These are phyloP conservation scores for Fusarium poae DNA, from an alignment of 2,329 filamentous ascomycete species.

Conservation along the genomic window DNA sequence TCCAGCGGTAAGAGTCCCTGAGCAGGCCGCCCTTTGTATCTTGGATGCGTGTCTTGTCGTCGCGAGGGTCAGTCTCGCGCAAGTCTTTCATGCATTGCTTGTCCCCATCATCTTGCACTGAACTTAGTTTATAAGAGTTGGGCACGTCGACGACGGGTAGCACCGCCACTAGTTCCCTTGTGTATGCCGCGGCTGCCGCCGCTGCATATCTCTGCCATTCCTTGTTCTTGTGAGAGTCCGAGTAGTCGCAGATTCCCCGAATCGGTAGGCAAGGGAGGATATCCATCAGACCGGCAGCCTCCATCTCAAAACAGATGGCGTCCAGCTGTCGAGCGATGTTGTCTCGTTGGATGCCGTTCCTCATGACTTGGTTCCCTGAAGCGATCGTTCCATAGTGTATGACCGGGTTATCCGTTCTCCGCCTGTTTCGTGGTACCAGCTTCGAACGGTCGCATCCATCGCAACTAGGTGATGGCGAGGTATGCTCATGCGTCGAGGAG, in stretches of 20 bases:
- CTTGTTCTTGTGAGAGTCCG: neutral
- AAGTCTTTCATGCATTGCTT: too few species aligned
- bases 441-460: neutral
- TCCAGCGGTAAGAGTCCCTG: too few species aligned
- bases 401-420: too few species aligned
- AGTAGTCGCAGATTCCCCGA: neutral
- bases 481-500: too few species aligned
- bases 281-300: neutral
- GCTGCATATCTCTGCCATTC: neutral
- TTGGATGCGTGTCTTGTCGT: too few species aligned
- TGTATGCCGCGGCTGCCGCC: neutral
- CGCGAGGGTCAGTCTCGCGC: too few species aligned
- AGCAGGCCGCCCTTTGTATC: too few species aligned
- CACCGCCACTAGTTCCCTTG: neutral
- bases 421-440: neutral
- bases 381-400: neutral
- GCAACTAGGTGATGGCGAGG: neutral
- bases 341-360: neutral
- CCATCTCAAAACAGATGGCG: neutral
- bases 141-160: too few species aligned
- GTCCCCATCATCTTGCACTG: too few species aligned
- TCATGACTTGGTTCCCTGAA: neutral
- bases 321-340: neutral
- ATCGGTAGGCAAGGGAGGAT: neutral
- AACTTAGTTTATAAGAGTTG: too few species aligned